A percentile compares a stretch with the other conserved stretches of the same genome.
These are phyloP conservation scores for Sungouiozyma intestinalis DNA, from an alignment of 805 yeast genomes.

Conservation along the genomic window DNA sequence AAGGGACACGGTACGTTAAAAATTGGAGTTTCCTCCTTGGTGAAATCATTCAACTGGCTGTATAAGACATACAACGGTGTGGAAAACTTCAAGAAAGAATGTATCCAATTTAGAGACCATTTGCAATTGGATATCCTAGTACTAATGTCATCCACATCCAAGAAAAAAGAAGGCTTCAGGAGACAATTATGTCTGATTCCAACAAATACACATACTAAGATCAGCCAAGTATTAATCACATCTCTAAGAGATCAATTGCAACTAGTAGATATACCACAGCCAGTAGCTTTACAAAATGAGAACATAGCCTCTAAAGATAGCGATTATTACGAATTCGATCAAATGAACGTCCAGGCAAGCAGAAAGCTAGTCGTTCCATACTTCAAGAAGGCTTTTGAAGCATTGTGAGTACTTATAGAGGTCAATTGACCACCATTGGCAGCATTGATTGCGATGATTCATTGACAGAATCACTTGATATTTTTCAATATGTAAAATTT, in stretches of 20 bases:
- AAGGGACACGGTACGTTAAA: conserved; percentile 14
- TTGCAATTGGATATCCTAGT: conserved; percentile 32
- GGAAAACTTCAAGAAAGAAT: conserved; percentile 13
- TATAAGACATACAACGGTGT: conserved; percentile 25
- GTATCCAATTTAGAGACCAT: conserved; percentile 19
- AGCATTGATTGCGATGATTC: too few species aligned
- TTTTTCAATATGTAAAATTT: neutral
- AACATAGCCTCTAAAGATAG: neutral
- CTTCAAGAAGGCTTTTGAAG: conserved; percentile 19
- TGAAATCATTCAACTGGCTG: conserved; percentile 52
- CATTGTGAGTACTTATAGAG: neutral
- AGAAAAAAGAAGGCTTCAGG: conserved; percentile 23
- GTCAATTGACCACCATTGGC: neutral
- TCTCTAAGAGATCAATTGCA: conserved; percentile 10
- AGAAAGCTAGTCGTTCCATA: conserved; percentile 81
- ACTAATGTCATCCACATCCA: conserved; percentile 39
- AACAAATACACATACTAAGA: conserved; percentile 9
- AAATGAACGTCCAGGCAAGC: conserved; percentile 53
- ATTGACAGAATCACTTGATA: neutral
- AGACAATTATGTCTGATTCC: conserved; percentile 36
- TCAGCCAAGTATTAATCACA: conserved; percentile 7
- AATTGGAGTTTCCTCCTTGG: conserved; percentile 72
- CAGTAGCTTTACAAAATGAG: neutral
- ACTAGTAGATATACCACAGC: conserved; percentile 4
- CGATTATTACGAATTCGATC: conserved; percentile 27